Conservation (phyloP, 2,329 filamentous ascomycete genomes). For the Pseudopithomyces maydicus region DNA sequence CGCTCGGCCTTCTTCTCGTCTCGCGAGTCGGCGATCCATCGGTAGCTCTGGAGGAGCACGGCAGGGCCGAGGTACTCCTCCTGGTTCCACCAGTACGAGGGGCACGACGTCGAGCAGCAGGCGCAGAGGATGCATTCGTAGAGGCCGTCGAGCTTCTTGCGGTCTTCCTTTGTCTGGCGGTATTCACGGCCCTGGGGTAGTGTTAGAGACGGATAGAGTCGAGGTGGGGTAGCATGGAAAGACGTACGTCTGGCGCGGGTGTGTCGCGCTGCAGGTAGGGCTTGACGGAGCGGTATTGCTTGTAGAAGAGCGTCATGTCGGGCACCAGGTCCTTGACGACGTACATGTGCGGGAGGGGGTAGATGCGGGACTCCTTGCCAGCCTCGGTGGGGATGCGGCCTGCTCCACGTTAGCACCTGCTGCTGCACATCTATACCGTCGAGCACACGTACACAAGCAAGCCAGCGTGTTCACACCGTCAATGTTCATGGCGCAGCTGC, state of each 20-base stretch:
- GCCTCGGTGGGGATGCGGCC: constrained; percentile 91
- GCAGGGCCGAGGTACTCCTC: constrained; percentile 98
- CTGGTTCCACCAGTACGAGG: constrained; percentile 99
- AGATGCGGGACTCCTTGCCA: constrained; percentile 84
- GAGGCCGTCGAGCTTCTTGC: constrained; percentile 94
- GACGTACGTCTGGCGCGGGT: constrained; percentile 77
- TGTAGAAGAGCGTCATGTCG: constrained; percentile 98
- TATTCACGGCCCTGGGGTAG: constrained; percentile 79
- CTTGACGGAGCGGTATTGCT: constrained; percentile 99
- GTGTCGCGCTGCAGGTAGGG: constrained; percentile 94
- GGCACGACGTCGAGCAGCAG: constrained; percentile 98
- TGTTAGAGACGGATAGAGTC: constrained; percentile 49
- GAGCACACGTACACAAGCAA: constrained; percentile 80
- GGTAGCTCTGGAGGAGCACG: constrained; percentile 95
- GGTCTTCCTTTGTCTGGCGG: constrained; percentile 88
- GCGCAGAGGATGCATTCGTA: constrained; percentile 99
- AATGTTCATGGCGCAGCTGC: constrained; percentile 99
- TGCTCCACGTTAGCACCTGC: constrained; percentile 46
- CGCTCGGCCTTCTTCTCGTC: constrained; percentile 88
- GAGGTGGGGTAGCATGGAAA: constrained; percentile 20
- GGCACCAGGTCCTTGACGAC: constrained; percentile 99
- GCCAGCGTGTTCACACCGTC: constrained; percentile 98
- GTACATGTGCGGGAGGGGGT: constrained; percentile 97
- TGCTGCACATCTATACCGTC: neutral
- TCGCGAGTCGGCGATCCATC: constrained; percentile 93